These are phyloP conservation scores for Mucor lusitanicus DNA, from an alignment of 371 early-diverging fungal genomes.

Conservation along the genomic window DNA sequence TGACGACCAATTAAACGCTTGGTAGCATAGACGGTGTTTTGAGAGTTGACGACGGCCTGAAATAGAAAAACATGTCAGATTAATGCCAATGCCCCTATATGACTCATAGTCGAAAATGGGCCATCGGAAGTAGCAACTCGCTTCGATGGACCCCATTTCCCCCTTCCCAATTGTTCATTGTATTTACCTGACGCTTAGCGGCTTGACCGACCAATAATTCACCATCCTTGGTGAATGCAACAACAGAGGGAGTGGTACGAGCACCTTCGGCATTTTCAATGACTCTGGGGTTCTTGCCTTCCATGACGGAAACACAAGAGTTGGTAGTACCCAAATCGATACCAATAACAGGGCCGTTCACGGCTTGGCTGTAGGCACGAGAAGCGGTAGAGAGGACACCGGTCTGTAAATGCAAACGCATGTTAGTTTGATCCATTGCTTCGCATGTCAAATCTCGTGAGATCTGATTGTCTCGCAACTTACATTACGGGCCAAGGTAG, in stretches of 20 bases:
- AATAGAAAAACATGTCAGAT: not conserved
- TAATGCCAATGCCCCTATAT: not conserved
- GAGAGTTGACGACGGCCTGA: slow-evolving; percentile 91
- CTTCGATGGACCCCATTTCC: not conserved
- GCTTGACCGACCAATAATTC: slow-evolving; percentile 95
- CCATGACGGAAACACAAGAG: slow-evolving; percentile 98
- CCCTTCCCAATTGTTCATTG: not conserved
- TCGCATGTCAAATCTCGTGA: not conserved
- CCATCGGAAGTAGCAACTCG: not conserved
- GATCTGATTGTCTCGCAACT: slow-evolving; percentile 5
- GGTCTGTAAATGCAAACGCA: slow-evolving; percentile 9
- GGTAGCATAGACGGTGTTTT: slow-evolving; percentile 92
- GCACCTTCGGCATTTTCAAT: slow-evolving; percentile 97
- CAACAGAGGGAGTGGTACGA: slow-evolving; percentile 98
- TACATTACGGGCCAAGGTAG: slow-evolving; percentile 34
- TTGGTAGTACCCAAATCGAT: slow-evolving; percentile 99
- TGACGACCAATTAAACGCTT: slow-evolving; percentile 98
- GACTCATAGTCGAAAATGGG: not conserved
- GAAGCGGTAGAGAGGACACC: slow-evolving; percentile 31
- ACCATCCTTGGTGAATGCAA: slow-evolving; percentile 91
- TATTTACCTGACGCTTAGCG: slow-evolving; percentile 89
- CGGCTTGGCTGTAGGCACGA: slow-evolving; percentile 65
- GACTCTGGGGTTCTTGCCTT: slow-evolving; percentile 95
- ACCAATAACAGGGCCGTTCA: slow-evolving; percentile 90
- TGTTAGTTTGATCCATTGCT: not conserved